phyloP scores from a whole-genome alignment of 2,329 filamentous ascomycete species.

The Leptographium radiaticola region DNA sequence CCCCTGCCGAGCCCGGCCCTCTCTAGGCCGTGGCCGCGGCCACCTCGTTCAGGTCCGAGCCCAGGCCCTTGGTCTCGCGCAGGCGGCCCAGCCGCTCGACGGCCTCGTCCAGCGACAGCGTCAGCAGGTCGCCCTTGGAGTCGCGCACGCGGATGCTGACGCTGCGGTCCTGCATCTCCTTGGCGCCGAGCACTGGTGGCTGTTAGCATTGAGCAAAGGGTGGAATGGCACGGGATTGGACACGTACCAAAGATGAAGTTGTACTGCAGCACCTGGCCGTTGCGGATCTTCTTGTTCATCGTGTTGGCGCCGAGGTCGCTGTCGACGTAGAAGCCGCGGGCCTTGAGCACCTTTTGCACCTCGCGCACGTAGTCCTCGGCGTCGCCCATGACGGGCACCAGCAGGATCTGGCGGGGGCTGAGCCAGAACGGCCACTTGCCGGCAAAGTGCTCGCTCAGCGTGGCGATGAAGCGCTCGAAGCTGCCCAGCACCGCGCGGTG shows the following conservation, averaged over 20 bases:
- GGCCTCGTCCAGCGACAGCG: conserved; percentile 9
- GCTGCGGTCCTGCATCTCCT: conserved; percentile 14
- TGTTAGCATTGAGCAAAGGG: neutral
- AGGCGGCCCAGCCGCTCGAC: conserved; percentile 9
- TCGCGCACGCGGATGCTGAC: conserved; percentile 15
- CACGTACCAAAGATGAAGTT: conserved; percentile 64
- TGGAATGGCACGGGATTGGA: neutral
- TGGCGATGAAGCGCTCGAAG: conserved; percentile 51
- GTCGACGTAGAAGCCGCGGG: conserved; percentile 56
- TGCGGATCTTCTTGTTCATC: conserved; percentile 81
- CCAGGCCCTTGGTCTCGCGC: conserved; percentile 8
- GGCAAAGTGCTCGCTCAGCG: conserved; percentile 71
- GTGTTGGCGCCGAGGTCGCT: conserved; percentile 64
- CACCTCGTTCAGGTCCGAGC: conserved; percentile 6
- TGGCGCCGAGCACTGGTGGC: conserved; percentile 11
- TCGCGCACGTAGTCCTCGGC: conserved; percentile 64
- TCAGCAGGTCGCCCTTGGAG: conserved; percentile 13
- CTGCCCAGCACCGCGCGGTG: conserved; percentile 72
- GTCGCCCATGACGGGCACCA: conserved; percentile 64
- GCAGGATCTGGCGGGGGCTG: conserved; percentile 66
- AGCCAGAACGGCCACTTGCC: conserved; percentile 89
- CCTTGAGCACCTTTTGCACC: conserved; percentile 55
- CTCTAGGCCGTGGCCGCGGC: neutral
- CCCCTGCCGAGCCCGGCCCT: neutral
- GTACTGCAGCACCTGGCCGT: conserved; percentile 66